Percentiles rank a stretch among this genome's conserved stretches.
phyloP scores from a whole-genome alignment of 768 basidiomycete genomes.

The Trametes cinnabarina region DNA sequence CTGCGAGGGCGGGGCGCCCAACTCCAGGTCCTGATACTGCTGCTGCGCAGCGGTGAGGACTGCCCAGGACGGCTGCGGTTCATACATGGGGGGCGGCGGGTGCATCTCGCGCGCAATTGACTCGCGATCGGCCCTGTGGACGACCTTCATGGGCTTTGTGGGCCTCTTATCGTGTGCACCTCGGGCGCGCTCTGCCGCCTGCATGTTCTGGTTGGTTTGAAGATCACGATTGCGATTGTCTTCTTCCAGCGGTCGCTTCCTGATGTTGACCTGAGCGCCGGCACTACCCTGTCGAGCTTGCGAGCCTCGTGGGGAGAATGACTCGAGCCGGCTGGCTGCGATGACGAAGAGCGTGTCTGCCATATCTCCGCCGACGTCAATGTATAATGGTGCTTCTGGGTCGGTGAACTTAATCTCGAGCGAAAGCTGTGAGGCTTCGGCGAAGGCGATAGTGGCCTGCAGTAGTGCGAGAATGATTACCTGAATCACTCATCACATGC shows the following conservation, averaged over 20 bases:
- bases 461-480: no score
- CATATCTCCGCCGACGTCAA: constrained; percentile 70
- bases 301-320: not conserved
- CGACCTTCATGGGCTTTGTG: constrained; percentile 53
- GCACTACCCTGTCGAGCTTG: constrained; percentile 28
- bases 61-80: constrained; percentile 16
- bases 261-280: constrained; percentile 10
- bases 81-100: constrained; percentile 14
- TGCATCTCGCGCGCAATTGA: constrained; percentile 26
- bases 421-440: constrained; percentile 63
- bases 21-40: not conserved
- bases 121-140: constrained; percentile 34
- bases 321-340: constrained; percentile 51
- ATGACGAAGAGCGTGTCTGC: constrained; percentile 71
- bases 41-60: constrained; percentile 13
- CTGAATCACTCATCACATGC: not conserved
- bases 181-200: not conserved
- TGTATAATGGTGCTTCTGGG: constrained; percentile 69
- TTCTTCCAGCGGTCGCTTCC: constrained; percentile 44
- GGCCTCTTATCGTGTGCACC: not conserved
- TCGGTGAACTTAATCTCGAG: constrained; percentile 77
- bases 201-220: not conserved
- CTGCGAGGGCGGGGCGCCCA: not conserved
- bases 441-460: constrained; percentile 78
- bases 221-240: constrained; percentile 17